Percentiles rank a stretch among this genome's conserved stretches.
These are phyloP conservation scores for Zygnema cylindricum DNA, from an alignment of 139 green algal genomes.

Conservation along the genomic window DNA sequence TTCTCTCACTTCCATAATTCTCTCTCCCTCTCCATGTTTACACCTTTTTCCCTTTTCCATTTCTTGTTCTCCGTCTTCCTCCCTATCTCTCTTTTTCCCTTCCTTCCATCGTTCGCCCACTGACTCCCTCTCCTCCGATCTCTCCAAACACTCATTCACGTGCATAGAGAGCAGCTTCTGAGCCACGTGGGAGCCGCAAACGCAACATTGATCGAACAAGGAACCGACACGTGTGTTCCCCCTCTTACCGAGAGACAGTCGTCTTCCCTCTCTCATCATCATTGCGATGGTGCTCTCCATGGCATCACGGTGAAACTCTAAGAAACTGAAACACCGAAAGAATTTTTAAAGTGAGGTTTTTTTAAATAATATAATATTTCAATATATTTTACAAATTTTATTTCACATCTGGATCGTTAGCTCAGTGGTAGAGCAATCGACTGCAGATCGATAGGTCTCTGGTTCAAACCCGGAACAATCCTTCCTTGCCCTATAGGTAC, in stretches of 20 bases:
- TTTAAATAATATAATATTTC: no score
- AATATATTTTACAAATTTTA: no score
- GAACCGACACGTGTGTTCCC: not conserved
- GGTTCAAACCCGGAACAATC: not conserved
- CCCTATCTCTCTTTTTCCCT: not conserved
- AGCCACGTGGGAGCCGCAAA: not conserved
- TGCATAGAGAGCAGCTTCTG: not conserved
- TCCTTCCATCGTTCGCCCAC: not conserved
- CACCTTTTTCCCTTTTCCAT: not conserved
- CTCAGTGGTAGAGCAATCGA: not conserved
- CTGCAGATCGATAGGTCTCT: not conserved
- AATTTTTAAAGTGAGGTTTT: no score
- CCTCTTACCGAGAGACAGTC: no score
- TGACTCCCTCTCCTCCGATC: not conserved
- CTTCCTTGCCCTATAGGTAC: no score
- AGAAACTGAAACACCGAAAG: no score
- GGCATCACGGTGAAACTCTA: no score
- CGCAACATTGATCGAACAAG: not conserved
- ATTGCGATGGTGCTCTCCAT: no score
- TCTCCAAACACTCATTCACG: not conserved
- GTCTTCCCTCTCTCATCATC: no score
- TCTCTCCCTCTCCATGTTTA: not conserved
- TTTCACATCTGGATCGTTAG: slow-evolving; percentile 1
- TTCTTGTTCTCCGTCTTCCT: slow-evolving; percentile 20
- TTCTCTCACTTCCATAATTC: not conserved